Percentiles rank a stretch among this genome's conserved stretches.
Conservation (phyloP, 441 rosid species). For the Gossypium gossypioides region DNA sequence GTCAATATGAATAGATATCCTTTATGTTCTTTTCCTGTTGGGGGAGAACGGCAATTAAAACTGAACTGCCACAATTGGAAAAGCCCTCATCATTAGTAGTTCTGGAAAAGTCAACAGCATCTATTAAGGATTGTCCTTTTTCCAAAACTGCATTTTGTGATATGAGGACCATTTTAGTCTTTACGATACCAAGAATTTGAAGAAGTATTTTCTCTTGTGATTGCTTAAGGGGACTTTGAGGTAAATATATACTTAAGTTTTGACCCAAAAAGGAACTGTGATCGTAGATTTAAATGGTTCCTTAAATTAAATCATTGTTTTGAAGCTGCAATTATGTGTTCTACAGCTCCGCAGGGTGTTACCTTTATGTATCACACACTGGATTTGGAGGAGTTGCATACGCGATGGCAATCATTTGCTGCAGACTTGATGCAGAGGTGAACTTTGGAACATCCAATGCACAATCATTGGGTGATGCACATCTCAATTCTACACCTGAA, state of each 20-base stretch:
- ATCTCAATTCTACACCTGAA: slow-evolving; percentile 27
- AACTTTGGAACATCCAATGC: slow-evolving; percentile 23
- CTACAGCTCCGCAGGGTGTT: slow-evolving; percentile 52
- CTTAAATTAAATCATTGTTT: background rate
- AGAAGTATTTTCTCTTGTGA: background rate
- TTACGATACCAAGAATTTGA: background rate
- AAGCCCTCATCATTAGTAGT: background rate
- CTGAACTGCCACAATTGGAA: background rate
- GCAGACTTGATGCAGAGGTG: slow-evolving; percentile 54
- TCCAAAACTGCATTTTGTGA: too few species aligned
- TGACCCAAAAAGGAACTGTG: background rate
- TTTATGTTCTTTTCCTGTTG: background rate
- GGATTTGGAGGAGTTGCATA: slow-evolving; percentile 95
- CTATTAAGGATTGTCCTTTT: background rate
- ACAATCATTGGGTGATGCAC: slow-evolving; percentile 24
- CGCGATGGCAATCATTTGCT: slow-evolving; percentile 87
- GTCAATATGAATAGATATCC: background rate
- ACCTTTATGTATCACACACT: slow-evolving; percentile 87
- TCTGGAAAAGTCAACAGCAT: background rate
- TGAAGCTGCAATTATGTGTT: slow-evolving; percentile 10
- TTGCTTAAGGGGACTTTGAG: background rate
- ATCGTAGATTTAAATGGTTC: background rate
- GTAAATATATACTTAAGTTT: background rate
- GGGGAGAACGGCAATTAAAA: background rate
- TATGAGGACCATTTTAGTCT: background rate